Evolutionary conservation across 768 basidiomycete species (phyloP).

Genomic region (Phanerodontia chrysosporium): DNA sequence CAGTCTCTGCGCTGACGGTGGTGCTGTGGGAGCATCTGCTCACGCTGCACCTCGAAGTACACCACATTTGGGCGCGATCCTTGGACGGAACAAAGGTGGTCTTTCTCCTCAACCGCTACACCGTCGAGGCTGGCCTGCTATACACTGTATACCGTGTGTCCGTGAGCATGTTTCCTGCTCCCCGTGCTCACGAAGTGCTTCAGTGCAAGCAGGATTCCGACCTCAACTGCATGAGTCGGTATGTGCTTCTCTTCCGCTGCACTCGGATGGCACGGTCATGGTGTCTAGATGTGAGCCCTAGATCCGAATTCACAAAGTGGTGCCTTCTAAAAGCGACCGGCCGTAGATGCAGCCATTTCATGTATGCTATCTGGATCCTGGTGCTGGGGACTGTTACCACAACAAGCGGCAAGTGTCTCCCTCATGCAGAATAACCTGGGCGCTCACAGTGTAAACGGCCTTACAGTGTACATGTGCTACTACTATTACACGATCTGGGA

Average conservation of each 20-base stretch:
- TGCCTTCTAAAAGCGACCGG: background rate
- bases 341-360: no score
- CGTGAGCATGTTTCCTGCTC: background rate
- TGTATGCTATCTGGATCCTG: no score
- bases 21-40: background rate
- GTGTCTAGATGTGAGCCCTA: no score
- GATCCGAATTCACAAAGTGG: no score
- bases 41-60: background rate
- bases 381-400: no score
- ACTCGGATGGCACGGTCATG: no score
- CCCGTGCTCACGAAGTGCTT: background rate
- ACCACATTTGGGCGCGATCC: background rate
- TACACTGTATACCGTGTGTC: background rate
- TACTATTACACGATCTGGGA: slow-evolving; percentile 1
- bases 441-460: no score
- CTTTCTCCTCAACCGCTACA: background rate
- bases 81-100: background rate
- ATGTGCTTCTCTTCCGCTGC: background rate
- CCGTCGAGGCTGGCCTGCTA: background rate
- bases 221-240: background rate
- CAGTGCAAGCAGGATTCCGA: background rate
- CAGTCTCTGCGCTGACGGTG: background rate
- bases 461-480: background rate
- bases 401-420: no score
- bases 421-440: no score